Base-by-base conservation (phyloP, 257 asterid species). In the Nicotiana obtusifolia region DNA sequence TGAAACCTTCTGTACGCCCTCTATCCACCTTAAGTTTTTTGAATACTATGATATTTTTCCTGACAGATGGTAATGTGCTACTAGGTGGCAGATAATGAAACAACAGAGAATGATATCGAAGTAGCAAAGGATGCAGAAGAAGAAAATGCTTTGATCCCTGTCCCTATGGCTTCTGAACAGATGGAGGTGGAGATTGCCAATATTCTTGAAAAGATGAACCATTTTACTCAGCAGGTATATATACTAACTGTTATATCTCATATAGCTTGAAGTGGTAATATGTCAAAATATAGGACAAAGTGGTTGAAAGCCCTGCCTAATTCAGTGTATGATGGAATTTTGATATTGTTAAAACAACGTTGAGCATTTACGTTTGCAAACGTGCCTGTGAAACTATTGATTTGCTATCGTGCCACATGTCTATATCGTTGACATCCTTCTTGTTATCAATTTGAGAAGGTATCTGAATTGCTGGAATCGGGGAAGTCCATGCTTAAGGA, bases 401-500 rank as follows among this genome's bases (percentile, higher is more conserved):
- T 62, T 62, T 62, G 16, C 67, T 53, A 24, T 11, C 24, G 17
- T 24, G 24, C 17, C 67, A 62, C n/a, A 26, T 80, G 77, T 20
- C 10, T 83, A 76, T 81, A 75, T 62, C 7, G n/a, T 13, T 62
- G 10, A 62, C 10, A 26, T 14, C 15, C n/a, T 62, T 10, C 5
- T 26, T 15, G 81, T 47, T 76, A 67, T 86, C 76, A 77, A 75
- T 78, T 69, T 56, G 44, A 87, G 37, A 81, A 93, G 99, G 94
- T 91, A 77, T 95, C 97, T 1, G 95, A 92, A 88, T 89, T 95
- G 85, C 91, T 91, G 79, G 97, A 93, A 80, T 93, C 97, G 26
- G 98, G 95, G 87, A 95, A 92, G 91, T 82, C 91, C 10, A 87
- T 91, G 97, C 90, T 95, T 88, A 90, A 88, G 87, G 97, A 91